Conservation (phyloP, 208 protist genomes). For the Leishmania martiniquensis region DNA sequence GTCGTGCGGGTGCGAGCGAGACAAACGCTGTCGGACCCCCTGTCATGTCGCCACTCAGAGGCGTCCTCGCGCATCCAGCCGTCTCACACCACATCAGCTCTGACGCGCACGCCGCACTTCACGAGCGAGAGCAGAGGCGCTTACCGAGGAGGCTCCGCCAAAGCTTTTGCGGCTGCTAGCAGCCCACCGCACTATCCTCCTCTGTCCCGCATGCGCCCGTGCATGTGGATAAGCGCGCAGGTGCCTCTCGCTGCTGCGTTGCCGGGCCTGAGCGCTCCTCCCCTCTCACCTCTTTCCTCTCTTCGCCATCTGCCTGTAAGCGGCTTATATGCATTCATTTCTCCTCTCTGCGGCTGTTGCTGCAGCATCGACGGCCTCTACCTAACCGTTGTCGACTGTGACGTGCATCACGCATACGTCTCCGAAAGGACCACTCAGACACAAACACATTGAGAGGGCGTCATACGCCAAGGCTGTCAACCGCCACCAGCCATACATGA, state of each 20-base stretch:
- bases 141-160: neutral
- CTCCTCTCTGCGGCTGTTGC: neutral
- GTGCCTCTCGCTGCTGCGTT: neutral
- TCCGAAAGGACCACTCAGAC: neutral
- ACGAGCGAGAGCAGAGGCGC: neutral
- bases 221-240: too few species aligned
- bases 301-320: too few species aligned
- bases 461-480: neutral
- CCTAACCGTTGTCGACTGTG: neutral
- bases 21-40: too few species aligned
- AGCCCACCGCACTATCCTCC: neutral
- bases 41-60: too few species aligned
- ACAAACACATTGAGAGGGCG: neutral
- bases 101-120: neutral
- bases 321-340: too few species aligned
- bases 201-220: neutral
- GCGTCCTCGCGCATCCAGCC: too few species aligned
- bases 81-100: too few species aligned
- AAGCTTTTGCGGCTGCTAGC: too few species aligned
- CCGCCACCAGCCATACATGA: neutral
- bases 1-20: too few species aligned
- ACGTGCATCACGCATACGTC: neutral
- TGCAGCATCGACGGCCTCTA: too few species aligned
- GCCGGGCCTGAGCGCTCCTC: neutral
- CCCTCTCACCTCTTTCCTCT: neutral